Evolutionary conservation across 1,284 basidiomycete species (phyloP).

Genomic region (Austroboletus novae-zelandiae): DNA sequence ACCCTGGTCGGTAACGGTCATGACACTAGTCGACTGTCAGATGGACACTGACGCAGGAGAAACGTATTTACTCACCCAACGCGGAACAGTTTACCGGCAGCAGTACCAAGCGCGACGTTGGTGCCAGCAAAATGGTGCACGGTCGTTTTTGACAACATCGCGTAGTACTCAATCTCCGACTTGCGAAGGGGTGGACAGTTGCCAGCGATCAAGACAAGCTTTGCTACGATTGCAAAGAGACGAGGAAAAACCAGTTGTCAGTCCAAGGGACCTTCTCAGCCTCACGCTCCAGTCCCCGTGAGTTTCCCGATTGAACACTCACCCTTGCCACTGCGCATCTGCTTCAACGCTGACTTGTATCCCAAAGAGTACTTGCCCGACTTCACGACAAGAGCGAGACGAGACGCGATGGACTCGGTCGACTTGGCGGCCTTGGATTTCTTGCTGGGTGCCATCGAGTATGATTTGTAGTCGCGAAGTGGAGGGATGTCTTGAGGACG

Average conservation of each 20-base stretch:
- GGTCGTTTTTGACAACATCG: conserved; percentile 98
- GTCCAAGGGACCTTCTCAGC: conserved; percentile 95
- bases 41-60: neutral
- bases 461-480: conserved; percentile 22
- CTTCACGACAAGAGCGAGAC: conserved; percentile 98
- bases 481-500: conserved; percentile 17
- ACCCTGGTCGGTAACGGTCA: conserved; percentile 96
- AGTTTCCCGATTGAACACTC: conserved; percentile 46
- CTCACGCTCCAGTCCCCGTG: conserved; percentile 90
- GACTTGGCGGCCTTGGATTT: conserved; percentile 92
- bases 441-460: conserved; percentile 86
- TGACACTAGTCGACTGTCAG: conserved; percentile 61
- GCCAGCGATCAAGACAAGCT: conserved; percentile 97
- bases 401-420: conserved; percentile 93
- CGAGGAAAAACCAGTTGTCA: conserved; percentile 39
- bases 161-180: conserved; percentile 99
- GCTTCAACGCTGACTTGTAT: conserved; percentile 97
- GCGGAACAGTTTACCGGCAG: conserved; percentile 99
- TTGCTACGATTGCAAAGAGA: conserved; percentile 58
- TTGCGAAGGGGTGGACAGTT: conserved; percentile 99
- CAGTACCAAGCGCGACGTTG: conserved; percentile 97
- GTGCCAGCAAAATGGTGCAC: conserved; percentile 97
- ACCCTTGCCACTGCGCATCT: conserved; percentile 99
- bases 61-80: conserved; percentile 71
- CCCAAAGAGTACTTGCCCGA: conserved; percentile 92